phyloP scores from a whole-genome alignment of 352 stramenopile genomes.

The Pythium folliculosum region DNA sequence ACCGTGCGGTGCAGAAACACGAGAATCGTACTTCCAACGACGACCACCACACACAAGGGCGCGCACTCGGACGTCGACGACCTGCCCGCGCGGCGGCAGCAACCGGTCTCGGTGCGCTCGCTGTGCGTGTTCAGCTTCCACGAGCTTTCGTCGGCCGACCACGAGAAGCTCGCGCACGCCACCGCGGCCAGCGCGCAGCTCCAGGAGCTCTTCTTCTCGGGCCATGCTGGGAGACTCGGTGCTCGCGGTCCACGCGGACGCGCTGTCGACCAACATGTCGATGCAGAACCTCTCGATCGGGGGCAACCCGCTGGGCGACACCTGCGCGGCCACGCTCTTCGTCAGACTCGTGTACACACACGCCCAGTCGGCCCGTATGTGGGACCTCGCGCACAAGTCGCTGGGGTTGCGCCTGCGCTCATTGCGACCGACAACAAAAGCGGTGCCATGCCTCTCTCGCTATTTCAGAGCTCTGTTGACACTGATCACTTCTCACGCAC shows the following conservation, averaged over 20 bases:
- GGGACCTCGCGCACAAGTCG: conserved; percentile 79
- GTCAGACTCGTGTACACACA: conserved; percentile 51
- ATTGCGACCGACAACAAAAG: no score
- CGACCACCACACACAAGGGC: no score
- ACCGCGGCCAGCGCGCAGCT: conserved; percentile 63
- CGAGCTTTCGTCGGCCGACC: conserved; percentile 58
- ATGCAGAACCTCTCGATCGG: conserved; percentile 71
- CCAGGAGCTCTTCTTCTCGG: conserved; percentile 78
- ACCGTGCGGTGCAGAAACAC: no score
- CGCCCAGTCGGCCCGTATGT: conserved; percentile 46
- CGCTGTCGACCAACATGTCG: conserved; percentile 62
- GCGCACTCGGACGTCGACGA: conserved; percentile 72
- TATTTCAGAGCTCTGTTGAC: no score
- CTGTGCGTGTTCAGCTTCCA: conserved; percentile 79
- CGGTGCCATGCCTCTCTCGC: no score
- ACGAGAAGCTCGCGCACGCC: conserved; percentile 44
- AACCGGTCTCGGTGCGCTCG: conserved; percentile 59
- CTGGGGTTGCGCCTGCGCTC: no score
- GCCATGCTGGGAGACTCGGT: conserved; percentile 52
- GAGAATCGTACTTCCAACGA: no score
- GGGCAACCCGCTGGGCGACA: conserved; percentile 59
- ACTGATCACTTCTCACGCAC: no score
- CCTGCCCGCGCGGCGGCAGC: conserved; percentile 61
- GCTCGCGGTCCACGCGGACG: conserved; percentile 61
- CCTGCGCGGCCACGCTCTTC: conserved; percentile 46